Evolutionary conservation across 495 filamentous ascomycete species (phyloP).

Genomic region (Penicillium soppii): DNA sequence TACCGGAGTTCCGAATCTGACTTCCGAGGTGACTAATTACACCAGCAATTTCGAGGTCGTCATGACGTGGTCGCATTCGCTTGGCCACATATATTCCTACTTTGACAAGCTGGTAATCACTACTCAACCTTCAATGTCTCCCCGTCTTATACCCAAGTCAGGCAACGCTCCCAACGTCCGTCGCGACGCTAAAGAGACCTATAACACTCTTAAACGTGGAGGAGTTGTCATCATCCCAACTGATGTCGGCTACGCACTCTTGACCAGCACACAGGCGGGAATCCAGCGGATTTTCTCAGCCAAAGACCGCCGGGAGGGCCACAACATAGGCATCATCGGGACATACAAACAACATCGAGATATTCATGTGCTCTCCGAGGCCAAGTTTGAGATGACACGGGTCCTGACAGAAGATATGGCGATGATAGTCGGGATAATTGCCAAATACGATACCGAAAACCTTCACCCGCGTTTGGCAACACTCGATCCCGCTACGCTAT

Average conservation of each 20-base stretch:
- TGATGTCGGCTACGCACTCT: conserved; percentile 27
- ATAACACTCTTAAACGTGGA: not conserved
- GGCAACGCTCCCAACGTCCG: not conserved
- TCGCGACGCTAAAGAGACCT: not conserved
- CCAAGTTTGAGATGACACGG: conserved; percentile 24
- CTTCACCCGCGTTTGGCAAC: conserved; percentile 1
- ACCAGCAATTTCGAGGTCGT: too few relatives aligned
- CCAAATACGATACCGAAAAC: conserved; percentile 11
- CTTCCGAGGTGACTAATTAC: too few relatives aligned
- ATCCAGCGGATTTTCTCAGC: conserved; percentile 17
- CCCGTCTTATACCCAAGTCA: too few relatives aligned
- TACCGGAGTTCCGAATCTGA: too few relatives aligned
- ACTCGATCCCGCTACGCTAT: conserved; percentile 1
- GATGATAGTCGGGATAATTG: conserved; percentile 20
- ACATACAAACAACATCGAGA: conserved; percentile 19
- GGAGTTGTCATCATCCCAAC: conserved; percentile 3
- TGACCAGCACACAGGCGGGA: conserved; percentile 14
- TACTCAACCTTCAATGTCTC: too few relatives aligned
- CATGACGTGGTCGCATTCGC: too few relatives aligned
- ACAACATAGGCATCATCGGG: conserved; percentile 25
- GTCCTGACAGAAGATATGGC: conserved; percentile 25
- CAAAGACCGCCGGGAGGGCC: conserved; percentile 18
- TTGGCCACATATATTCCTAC: too few relatives aligned
- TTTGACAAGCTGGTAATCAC: too few relatives aligned
- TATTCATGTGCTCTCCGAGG: conserved; percentile 15